Base-by-base conservation (phyloP, 352 stramenopile species). In the Phytopythium helicoides region DNA sequence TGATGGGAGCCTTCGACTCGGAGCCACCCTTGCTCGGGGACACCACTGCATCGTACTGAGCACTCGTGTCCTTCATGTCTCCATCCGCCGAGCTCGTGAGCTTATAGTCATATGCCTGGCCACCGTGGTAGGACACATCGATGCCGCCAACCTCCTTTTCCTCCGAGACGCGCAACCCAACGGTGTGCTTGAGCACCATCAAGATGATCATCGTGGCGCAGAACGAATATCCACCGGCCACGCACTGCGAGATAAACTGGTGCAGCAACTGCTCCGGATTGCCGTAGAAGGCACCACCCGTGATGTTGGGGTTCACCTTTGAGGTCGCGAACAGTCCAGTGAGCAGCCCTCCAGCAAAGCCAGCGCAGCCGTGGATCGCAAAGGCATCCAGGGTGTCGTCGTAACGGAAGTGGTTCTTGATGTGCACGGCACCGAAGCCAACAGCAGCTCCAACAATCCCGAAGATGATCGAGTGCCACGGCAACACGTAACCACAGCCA, bases 381-480 rank as follows among this genome's bases (percentile, higher is more conserved):
- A 92, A 91, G 41, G 72, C 71, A 56, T 94, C 84, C n/a, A 94
- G 65, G 6, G 77, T 90, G 52, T 94, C 84, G 39, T 94, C 84
- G 60, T 87, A 89, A 9, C 78, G 75, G 12, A 88, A 49, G 25
- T 60, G 45, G 64, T 90, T 83, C 47, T 91, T 90, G 47, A 91
- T 50, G 37, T 68, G 63, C 16, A 90, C 68, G 11, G 73, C 73
- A n/a, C 44, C 40, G 40, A 87, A 91, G 26, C 68, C 74, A 1
- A 74, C 70, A 8, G 60, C 42, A 0, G 76, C 78, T n/a, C 73
- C 77, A 7, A 92, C 58, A 21, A 92, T 36, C 9, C 84, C 84
- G 41, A 92, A 90, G 37, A 94, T 57, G 28, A 91, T 64, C 0
- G 84, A 69, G 37, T 74, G 76, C 73, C 76, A 88, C 3, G 78